Evolutionary conservation across 2,329 filamentous ascomycete genomes (phyloP).

Genomic region (Talaromyces pinophilus): DNA sequence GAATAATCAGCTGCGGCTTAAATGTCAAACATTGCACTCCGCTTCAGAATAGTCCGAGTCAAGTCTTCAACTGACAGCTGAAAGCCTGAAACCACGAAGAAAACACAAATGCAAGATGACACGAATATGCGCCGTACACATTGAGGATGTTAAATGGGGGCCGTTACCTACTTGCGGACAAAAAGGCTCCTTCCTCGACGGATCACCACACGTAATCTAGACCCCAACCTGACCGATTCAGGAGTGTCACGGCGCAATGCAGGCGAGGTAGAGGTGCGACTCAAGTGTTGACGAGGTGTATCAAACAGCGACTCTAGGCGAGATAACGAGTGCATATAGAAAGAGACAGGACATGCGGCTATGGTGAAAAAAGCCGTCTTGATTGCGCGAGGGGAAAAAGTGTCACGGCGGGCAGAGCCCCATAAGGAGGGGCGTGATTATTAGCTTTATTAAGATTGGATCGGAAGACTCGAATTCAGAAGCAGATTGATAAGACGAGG

Average conservation of each 20-base stretch:
- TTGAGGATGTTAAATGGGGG: background rate
- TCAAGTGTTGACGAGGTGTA: constrained; percentile 10
- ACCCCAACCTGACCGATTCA: constrained; percentile 30
- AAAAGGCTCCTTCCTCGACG: constrained; percentile 40
- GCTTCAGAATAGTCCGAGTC: constrained; percentile 1
- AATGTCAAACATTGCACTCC: background rate
- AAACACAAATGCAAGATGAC: background rate
- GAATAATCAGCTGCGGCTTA: background rate
- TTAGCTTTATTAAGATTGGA: background rate
- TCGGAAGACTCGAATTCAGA: background rate
- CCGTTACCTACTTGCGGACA: constrained; percentile 35
- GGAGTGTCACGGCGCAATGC: constrained; percentile 10
- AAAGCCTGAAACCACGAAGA: background rate
- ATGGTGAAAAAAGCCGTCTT: constrained; percentile 36
- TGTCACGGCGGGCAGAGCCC: constrained; percentile 19
- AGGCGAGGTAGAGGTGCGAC: constrained; percentile 26
- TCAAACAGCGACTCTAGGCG: constrained; percentile 10
- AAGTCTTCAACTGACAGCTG: background rate
- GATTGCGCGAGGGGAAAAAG: constrained; percentile 25
- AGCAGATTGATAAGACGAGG: background rate
- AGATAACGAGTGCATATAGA: constrained; percentile 34
- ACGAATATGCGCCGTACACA: background rate
- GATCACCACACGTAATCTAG: constrained; percentile 36
- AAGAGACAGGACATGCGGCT: constrained; percentile 32
- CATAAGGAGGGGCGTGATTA: constrained; percentile 21